These are phyloP conservation scores for Domatiomyces catenatus DNA, from an alignment of 2,329 filamentous ascomycete species.

Conservation along the genomic window DNA sequence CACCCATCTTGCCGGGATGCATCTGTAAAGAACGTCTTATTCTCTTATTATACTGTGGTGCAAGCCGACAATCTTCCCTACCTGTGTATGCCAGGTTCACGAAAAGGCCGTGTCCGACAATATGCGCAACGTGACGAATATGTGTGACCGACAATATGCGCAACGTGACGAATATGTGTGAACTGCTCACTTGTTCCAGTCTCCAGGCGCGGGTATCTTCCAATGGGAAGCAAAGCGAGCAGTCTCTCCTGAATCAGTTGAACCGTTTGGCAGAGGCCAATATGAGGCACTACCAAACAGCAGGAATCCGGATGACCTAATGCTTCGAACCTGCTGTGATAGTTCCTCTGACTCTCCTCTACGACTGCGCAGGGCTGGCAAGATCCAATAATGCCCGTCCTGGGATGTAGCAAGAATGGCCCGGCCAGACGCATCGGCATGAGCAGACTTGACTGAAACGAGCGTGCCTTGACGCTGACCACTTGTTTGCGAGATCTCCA, in stretches of 20 bases:
- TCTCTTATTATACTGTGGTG: too few species aligned
- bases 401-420: conserved; percentile 5
- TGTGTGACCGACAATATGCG: background rate
- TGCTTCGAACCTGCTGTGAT: background rate
- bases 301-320: background rate
- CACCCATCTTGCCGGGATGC: too few species aligned
- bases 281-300: background rate
- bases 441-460: conserved; percentile 2
- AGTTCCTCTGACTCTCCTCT: background rate
- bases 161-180: background rate
- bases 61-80: too few species aligned
- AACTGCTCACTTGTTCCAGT: background rate
- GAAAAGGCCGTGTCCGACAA: background rate
- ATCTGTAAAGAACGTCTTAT: too few species aligned
- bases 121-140: background rate
- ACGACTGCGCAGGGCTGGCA: conserved; percentile 6
- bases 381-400: conserved; percentile 7
- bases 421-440: conserved; percentile 7
- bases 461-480: background rate
- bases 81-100: background rate
- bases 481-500: conserved; percentile 4
- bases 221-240: background rate
- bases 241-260: background rate
- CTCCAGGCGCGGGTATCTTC: background rate
- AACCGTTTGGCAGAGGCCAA: background rate